Conservation (phyloP, 805 yeast species). For the Ogataea populi-albae region DNA sequence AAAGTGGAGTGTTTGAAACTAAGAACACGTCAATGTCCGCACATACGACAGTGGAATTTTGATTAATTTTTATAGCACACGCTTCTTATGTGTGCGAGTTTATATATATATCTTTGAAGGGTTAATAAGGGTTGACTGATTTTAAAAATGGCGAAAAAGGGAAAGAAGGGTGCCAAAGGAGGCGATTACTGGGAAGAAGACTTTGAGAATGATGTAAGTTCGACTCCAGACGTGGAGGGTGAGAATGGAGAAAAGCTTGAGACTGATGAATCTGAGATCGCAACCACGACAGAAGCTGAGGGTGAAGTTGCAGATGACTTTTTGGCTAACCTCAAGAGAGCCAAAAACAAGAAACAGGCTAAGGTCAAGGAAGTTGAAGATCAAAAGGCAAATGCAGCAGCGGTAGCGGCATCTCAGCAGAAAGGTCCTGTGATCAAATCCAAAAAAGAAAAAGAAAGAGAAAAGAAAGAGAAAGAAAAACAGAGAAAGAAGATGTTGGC, state of each 20-base stretch:
- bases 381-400: slow-evolving; percentile 36
- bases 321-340: slow-evolving; percentile 76
- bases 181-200: slow-evolving; percentile 83
- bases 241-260: slow-evolving; percentile 39
- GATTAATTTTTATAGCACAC: too few relatives aligned
- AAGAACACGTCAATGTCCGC: too few relatives aligned
- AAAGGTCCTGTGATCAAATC: slow-evolving; percentile 73
- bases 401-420: slow-evolving; percentile 20
- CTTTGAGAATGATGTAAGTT: slow-evolving; percentile 47
- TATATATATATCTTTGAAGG: too few relatives aligned
- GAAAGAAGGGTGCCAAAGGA: slow-evolving; percentile 63
- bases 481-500: slow-evolving; percentile 88
- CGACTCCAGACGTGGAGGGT: slow-evolving; percentile 55
- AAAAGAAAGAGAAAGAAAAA: slow-evolving; percentile 90
- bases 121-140: too few relatives aligned
- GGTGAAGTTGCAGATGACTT: slow-evolving; percentile 62
- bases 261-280: slow-evolving; percentile 25
- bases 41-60: too few relatives aligned
- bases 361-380: slow-evolving; percentile 63
- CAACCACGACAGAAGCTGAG: slow-evolving; percentile 33
- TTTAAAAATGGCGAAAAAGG: slow-evolving; percentile 50
- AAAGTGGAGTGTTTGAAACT: too few relatives aligned
- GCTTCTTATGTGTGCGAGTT: too few relatives aligned
- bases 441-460: slow-evolving; percentile 92
- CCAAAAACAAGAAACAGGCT: slow-evolving; percentile 73